Conservation (phyloP, 495 filamentous ascomycete species). For the Cetradonia linearis region DNA sequence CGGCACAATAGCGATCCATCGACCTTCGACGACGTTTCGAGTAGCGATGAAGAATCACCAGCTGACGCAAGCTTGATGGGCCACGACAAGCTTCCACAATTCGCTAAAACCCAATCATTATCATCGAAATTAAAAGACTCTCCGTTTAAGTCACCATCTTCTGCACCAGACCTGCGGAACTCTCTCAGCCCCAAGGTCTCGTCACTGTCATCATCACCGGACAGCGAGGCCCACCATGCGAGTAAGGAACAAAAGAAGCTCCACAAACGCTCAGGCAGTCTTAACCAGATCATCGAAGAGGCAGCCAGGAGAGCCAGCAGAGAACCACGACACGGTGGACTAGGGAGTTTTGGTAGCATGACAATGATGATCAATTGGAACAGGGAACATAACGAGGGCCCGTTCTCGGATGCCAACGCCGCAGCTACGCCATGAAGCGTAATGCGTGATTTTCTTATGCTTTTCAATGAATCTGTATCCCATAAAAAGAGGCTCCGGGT, state of each 20-base stretch:
- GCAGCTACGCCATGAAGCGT: conserved; percentile 23
- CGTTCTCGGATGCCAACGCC: conserved; percentile 24
- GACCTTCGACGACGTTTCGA: conserved; percentile 26
- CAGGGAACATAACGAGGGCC: conserved; percentile 18
- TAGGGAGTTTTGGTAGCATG: conserved; percentile 25
- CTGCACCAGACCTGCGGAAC: conserved; percentile 23
- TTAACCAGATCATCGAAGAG: conserved; percentile 28
- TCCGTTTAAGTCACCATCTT: conserved; percentile 22
- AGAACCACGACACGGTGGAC: conserved; percentile 25
- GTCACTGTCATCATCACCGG: conserved; percentile 18
- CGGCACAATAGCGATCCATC: conserved; percentile 23
- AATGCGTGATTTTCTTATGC: background rate
- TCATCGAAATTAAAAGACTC: conserved; percentile 15
- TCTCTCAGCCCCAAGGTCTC: conserved; percentile 8
- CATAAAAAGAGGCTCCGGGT: background rate
- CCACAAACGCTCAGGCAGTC: conserved; percentile 26
- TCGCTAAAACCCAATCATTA: conserved; percentile 16
- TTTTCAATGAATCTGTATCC: background rate
- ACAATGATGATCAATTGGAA: conserved; percentile 16
- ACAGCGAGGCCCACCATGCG: conserved; percentile 13
- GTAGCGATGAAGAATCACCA: conserved; percentile 27
- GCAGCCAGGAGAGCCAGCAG: conserved; percentile 23
- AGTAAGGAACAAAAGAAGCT: conserved; percentile 18
- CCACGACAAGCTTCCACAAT: conserved; percentile 21
- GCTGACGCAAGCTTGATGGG: conserved; percentile 27